A percentile compares a stretch with the other conserved stretches of the same genome.
phyloP scores from a whole-genome alignment of 495 filamentous ascomycete genomes.

The Tuber umbilicatum region DNA sequence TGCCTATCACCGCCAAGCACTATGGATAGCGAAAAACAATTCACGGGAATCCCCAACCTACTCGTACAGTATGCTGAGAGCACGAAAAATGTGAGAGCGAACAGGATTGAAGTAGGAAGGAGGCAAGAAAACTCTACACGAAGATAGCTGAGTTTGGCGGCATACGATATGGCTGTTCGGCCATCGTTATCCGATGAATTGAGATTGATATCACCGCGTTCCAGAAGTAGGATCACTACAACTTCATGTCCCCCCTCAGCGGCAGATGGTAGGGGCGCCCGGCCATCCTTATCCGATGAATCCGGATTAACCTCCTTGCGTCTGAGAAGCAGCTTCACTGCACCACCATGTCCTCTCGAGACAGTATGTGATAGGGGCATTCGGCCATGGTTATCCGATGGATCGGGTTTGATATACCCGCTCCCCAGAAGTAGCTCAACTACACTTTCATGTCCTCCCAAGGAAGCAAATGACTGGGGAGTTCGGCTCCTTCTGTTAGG shows the following conservation, averaged over 20 bases:
- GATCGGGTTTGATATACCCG: neutral
- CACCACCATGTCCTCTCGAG: fast-evolving
- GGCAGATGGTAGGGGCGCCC: neutral
- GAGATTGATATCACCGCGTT: too few relatives aligned
- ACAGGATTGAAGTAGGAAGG: neutral
- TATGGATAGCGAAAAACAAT: neutral
- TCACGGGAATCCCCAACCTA: neutral
- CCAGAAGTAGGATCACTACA: neutral
- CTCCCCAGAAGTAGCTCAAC: neutral
- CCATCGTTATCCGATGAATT: too few relatives aligned
- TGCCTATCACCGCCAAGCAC: neutral
- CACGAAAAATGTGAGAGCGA: neutral
- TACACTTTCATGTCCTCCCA: neutral
- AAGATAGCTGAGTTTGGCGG: too few relatives aligned
- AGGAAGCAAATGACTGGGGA: neutral
- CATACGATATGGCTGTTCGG: neutral
- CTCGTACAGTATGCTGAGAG: neutral
- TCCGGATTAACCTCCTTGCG: too few relatives aligned
- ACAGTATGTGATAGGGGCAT: neutral
- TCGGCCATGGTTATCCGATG: neutral
- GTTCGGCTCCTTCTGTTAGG: neutral
- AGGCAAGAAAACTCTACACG: too few relatives aligned
- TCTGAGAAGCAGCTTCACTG: neutral
- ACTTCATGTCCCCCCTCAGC: fast-evolving
- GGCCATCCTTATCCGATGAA: neutral